A percentile compares a stretch with the other conserved stretches of the same genome.
These are phyloP conservation scores for Penicillium corylophilum DNA, from an alignment of 2,329 filamentous ascomycete species.

Conservation along the genomic window DNA sequence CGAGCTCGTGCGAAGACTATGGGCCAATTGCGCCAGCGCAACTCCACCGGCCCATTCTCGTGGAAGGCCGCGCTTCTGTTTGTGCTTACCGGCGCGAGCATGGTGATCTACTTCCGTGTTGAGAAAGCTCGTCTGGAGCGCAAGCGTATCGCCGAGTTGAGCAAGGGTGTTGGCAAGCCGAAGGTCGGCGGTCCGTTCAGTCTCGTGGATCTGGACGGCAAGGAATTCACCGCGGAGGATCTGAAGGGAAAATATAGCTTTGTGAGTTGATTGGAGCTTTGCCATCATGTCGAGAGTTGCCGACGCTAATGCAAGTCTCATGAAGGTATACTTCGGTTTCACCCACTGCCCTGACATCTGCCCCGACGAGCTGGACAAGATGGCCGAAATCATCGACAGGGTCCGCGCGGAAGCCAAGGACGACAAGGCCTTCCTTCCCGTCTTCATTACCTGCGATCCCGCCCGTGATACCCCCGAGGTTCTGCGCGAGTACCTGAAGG, in stretches of 20 bases:
- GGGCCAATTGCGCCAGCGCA: conserved; percentile 41
- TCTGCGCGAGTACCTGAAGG: conserved; percentile 77
- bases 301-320: conserved; percentile 1
- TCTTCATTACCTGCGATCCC: conserved; percentile 96
- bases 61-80: conserved; percentile 88
- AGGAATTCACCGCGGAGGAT: conserved; percentile 72
- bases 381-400: conserved; percentile 89
- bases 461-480: conserved; percentile 84
- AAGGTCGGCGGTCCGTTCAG: conserved; percentile 89
- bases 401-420: conserved; percentile 46
- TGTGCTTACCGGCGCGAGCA: conserved; percentile 69
- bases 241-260: conserved; percentile 78
- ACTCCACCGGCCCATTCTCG: conserved; percentile 69
- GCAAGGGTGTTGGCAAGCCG: conserved; percentile 87
- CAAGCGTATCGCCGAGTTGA: conserved; percentile 83
- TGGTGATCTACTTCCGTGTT: conserved; percentile 88
- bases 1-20: conserved; percentile 36
- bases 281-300: background rate
- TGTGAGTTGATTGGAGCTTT: conserved; percentile 32
- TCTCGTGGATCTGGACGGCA: conserved; percentile 77
- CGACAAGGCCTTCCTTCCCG: conserved; percentile 60
- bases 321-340: conserved; percentile 94
- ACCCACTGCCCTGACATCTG: conserved; percentile 98
- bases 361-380: conserved; percentile 98
- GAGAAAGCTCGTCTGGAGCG: conserved; percentile 91